A percentile compares a stretch with the other conserved stretches of the same genome.
Conservation (phyloP, 352 stramenopile species). For the Hyaloperonospora arabidopsidis region DNA sequence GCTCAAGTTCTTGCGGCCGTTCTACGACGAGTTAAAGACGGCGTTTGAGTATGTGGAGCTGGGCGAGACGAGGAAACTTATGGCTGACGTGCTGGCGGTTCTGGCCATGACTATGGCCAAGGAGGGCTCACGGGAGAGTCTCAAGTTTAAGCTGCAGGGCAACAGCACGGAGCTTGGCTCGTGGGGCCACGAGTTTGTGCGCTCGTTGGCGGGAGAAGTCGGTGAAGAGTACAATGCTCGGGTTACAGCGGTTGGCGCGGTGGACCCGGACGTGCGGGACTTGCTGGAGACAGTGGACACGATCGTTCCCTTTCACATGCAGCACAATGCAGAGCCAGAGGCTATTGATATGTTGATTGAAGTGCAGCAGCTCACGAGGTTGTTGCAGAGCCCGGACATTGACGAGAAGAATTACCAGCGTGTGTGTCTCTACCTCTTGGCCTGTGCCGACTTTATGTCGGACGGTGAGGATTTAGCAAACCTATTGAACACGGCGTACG, state of each 20-base stretch:
- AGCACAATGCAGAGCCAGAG: slow-evolving; percentile 98
- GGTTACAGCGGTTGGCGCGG: slow-evolving; percentile 39
- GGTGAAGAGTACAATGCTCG: slow-evolving; percentile 87
- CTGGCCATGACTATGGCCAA: slow-evolving; percentile 98
- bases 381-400: slow-evolving; percentile 90
- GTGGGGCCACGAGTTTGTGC: slow-evolving; percentile 99
- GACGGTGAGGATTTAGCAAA: slow-evolving; percentile 95
- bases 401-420: slow-evolving; percentile 98
- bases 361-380: slow-evolving; percentile 92
- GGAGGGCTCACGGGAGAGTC: slow-evolving; percentile 81
- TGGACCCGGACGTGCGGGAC: slow-evolving; percentile 82
- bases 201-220: slow-evolving; percentile 95
- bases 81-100: slow-evolving; percentile 87
- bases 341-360: slow-evolving; percentile 99
- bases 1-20: slow-evolving; percentile 97
- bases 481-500: slow-evolving; percentile 88
- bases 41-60: slow-evolving; percentile 43
- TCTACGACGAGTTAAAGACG: slow-evolving; percentile 91
- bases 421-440: slow-evolving; percentile 97
- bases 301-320: slow-evolving; percentile 98
- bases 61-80: slow-evolving; percentile 66
- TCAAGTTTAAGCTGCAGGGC: slow-evolving; percentile 87
- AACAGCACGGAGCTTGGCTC: slow-evolving; percentile 88
- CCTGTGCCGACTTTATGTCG: slow-evolving; percentile 97
- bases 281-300: slow-evolving; percentile 94